Base-by-base conservation (phyloP, 305 asterid species). In the Rubia balearica region DNA sequence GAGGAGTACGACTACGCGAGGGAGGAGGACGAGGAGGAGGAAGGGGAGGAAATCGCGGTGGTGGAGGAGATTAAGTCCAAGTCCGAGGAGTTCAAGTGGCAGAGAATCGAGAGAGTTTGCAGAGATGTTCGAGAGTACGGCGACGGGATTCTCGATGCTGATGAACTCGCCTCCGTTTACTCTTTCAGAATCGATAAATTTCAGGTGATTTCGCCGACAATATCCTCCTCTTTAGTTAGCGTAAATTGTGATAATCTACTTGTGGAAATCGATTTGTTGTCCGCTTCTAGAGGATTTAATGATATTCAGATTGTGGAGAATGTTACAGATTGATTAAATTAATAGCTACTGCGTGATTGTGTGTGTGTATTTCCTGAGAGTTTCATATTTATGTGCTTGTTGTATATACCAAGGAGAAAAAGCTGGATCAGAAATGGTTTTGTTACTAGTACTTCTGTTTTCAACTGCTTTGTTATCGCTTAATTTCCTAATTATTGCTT, bases 61-160 rank as follows among this genome's bases (percentile, higher is more conserved):
- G 38, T 42, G 41, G 77, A 71, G 67, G 77, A 71, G 67, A 64
- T 16, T 38, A 83, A 77, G 69, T 66, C 86, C 72, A 85, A 81
- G 71, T 82, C 81, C 43, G 96, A 91, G 84, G 96, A 87, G 78
- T 80, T 87, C 71, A 95, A 83, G 84, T 91, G 94, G 92, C 96
- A 90, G 90, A 87, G 98, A 73, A 95, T 91, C 36, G 91, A 87
- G 89, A 91, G 97, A 79, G 81, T 95, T 72, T 74, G 86, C 63
- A 88, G 82, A 45, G 99, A 91, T 51, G 97, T 91, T 75, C 85
- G 87, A 55, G 99, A 91, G 87, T 91, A 86, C 55, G 99, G 99
- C 21, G 96, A 87, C 70, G 91, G 76, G 55, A 91, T 95, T 78
- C 79, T 95, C 33, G 94, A 91, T 71, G 91, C 81, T 33, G 89